These are phyloP conservation scores for Coelastrella sp. DNA, from an alignment of 139 green algal species.

Conservation along the genomic window DNA sequence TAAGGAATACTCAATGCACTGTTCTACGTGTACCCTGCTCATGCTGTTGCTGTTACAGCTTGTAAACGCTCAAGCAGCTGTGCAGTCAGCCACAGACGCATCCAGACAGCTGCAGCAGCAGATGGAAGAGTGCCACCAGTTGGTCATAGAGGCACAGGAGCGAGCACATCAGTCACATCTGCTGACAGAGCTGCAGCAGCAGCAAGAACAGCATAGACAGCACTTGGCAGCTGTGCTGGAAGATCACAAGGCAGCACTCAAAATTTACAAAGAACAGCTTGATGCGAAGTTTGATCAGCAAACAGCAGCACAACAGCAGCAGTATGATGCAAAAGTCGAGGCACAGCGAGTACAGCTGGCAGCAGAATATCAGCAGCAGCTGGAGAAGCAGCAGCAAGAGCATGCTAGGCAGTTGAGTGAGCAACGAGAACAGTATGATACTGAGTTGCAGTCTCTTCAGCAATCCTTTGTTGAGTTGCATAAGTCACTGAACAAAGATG, in stretches of 20 bases:
- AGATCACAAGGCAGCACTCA: neutral
- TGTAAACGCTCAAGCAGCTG: neutral
- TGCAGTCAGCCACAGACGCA: neutral
- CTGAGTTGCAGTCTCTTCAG: neutral
- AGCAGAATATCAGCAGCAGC: slow-evolving; percentile 5
- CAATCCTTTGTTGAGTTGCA: slow-evolving; percentile 5
- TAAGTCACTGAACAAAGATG: neutral
- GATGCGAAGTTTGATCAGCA: neutral
- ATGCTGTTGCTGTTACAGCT: neutral
- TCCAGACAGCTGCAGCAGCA: neutral
- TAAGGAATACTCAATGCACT: neutral
- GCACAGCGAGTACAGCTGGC: neutral
- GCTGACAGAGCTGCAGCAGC: neutral
- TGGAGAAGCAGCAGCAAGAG: neutral
- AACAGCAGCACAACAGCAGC: slow-evolving; percentile 1
- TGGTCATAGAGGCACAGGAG: neutral
- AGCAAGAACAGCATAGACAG: slow-evolving; percentile 5
- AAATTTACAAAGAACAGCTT: neutral
- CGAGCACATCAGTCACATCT: neutral
- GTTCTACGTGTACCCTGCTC: too few species aligned
- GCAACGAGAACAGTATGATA: slow-evolving; percentile 6
- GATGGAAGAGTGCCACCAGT: neutral
- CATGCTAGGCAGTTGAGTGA: neutral
- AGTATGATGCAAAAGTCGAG: neutral
- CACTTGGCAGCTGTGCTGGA: neutral